Base-by-base conservation (phyloP, 2,329 filamentous ascomycete species). In the Cladophialophora immunda region DNA sequence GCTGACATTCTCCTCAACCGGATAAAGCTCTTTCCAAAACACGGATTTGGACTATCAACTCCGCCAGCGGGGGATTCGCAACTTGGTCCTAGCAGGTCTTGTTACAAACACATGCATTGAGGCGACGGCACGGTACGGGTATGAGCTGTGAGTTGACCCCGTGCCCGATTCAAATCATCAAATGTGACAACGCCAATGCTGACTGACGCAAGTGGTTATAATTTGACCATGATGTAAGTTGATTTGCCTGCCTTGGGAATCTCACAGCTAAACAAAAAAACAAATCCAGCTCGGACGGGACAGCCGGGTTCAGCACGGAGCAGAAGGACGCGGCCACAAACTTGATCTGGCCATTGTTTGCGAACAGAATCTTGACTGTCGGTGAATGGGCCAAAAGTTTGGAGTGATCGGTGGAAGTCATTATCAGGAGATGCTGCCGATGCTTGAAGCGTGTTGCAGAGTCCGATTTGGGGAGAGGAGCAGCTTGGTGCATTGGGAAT, bases 11-110 rank as follows among this genome's bases (percentile, higher is more conserved):
- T 11, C 3, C 27, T 22, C n/a, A 17, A 22, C n/a, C 7, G n/a
- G 27, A 32, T 32, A 41, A n/a, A 58, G 75, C 58, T 77, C 75
- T 0, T 79, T 79, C 55, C 58, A 71, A n/a, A 78, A 77, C 45
- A 79, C 77, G 0, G 77, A 79, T 70, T 57, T 79, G 29, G 74
- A 78, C 47, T 78, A 73, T 63, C 76, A 78, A 65, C 71, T 79
- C 19, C 69, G 69, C 2, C 76, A 78, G 64, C 69, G 74, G 17
- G 75, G 75, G 15, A 75, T 79, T 8, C 74, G 70, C 1, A 67
- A 77, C 41, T 25, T 79, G 5, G 70, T 79, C 7, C 66, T 78
- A 32, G 76, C 70, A 2, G 76, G 77, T 0, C 66, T 78, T 58
- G 73, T 71, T 1, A 67, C 75, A 9, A 79, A 78, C 59, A 74